Base-by-base conservation (phyloP, 2,329 filamentous ascomycete species). In the Colletotrichum spaethianum region DNA sequence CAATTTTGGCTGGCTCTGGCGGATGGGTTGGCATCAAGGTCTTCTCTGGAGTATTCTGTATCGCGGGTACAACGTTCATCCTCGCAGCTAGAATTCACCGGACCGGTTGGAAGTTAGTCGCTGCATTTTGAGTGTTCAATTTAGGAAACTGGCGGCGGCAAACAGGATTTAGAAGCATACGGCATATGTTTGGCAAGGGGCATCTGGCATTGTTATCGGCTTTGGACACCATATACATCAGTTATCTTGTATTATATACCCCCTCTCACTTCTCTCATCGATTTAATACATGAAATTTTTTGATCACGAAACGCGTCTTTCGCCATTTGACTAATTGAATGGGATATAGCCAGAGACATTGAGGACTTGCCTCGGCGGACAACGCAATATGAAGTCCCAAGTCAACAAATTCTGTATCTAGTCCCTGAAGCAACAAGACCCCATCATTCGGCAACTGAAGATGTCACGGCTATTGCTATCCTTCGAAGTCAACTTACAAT, bases 1-100 rank as follows among this genome's bases (percentile, higher is more conserved):
- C 84, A 0, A 83, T 84, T 56, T 61, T 83, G 2, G 74, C 79
- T 0, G 71, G 56, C 1, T 72, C 77, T 0, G 70, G 77, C 5
- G 78, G 78, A 7, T 84, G 79, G 77, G 56, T 77, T 0, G 80
- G 80, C 3, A 76, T 83, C 44, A 84, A 84, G 75, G 72, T 83
- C 4, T 84, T 84, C 63, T 74, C 78, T 0, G 81, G 80, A 5
- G 76, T 80, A 1, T 75, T 81, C 18, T 78, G 79, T 46, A 16
- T 81, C 3, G 74, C 71, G 1, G 81, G 81, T 16, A 80, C 79
- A 16, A 72, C 74, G 2, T 72, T 77, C 44, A 74, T 79, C 2
- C 9, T 77, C 3, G 52, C 72, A 1, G 76, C 77, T 8, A 77
- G 80, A 33, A 55, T 79, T 46, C 65, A 74, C 18, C 74, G 74